phyloP scores from a whole-genome alignment of 495 filamentous ascomycete species.

The Astrocystis sublimbata region DNA sequence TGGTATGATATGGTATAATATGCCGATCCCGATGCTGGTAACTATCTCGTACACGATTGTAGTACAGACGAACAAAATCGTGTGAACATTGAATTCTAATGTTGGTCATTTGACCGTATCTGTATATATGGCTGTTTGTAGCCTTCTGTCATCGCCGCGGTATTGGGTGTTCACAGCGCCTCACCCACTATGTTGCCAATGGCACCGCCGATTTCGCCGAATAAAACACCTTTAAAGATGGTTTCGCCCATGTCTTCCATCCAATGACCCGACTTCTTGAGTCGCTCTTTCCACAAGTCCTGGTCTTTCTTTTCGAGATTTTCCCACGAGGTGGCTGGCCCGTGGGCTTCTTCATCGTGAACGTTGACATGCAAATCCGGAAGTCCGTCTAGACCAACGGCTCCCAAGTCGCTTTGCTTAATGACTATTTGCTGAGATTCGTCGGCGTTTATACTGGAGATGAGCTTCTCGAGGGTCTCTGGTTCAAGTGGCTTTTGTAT shows the following conservation, averaged over 20 bases:
- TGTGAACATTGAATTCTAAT: neutral
- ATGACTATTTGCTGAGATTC: slow-evolving; percentile 28
- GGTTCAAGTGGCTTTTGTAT: no score
- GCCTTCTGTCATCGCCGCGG: slow-evolving; percentile 12
- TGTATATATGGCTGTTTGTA: neutral
- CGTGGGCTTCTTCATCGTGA: slow-evolving; percentile 48
- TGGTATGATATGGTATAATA: no score
- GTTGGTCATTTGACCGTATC: neutral
- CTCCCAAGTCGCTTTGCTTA: slow-evolving; percentile 26
- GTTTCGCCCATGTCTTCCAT: slow-evolving; percentile 68
- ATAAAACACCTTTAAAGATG: slow-evolving; percentile 72
- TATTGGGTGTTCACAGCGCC: slow-evolving; percentile 23
- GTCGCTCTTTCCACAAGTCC: slow-evolving; percentile 64
- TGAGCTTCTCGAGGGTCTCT: slow-evolving; percentile 30
- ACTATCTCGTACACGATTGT: slow-evolving; percentile 16
- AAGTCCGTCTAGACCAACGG: slow-evolving; percentile 23
- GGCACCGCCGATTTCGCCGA: slow-evolving; percentile 63
- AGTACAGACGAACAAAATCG: slow-evolving; percentile 14
- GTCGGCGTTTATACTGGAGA: slow-evolving; percentile 21
- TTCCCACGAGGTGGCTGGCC: slow-evolving; percentile 61
- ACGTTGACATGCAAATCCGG: slow-evolving; percentile 36
- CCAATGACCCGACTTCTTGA: slow-evolving; percentile 74
- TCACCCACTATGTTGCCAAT: slow-evolving; percentile 54
- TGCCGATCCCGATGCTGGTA: slow-evolving; percentile 2
- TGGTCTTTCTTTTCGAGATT: slow-evolving; percentile 61